Evolutionary conservation across 257 asterid species (phyloP).

Genomic region (Coffea eugenioides): DNA sequence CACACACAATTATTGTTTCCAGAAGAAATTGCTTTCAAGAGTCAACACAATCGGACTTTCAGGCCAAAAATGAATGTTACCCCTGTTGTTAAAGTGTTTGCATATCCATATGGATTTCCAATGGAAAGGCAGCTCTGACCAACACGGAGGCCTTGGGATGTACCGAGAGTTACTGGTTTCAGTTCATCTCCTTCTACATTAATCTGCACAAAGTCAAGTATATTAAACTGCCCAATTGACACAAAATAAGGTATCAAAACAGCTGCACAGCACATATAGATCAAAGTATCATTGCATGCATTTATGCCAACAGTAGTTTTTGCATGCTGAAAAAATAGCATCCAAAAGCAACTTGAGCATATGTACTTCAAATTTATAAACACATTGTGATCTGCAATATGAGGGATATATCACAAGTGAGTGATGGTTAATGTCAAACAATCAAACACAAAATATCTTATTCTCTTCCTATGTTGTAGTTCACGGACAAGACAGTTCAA

Average conservation of each 20-base stretch:
- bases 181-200: constrained; percentile 61
- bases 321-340: not conserved
- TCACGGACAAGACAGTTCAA: not conserved
- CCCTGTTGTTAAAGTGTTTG: constrained; percentile 89
- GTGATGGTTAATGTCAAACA: not conserved
- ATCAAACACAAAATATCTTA: not conserved
- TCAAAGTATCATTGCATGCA: no score
- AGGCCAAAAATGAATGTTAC: constrained; percentile 28
- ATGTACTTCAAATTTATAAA: not conserved
- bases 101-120: constrained; percentile 88
- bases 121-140: constrained; percentile 91
- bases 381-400: not conserved
- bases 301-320: not conserved
- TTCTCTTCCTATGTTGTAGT: not conserved
- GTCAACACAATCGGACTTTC: not conserved
- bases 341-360: not conserved
- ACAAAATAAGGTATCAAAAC: not conserved
- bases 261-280: not conserved
- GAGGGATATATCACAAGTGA: not conserved
- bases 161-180: constrained; percentile 62
- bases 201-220: constrained; percentile 44
- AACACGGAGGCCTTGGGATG: constrained; percentile 58
- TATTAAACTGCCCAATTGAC: not conserved
- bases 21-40: not conserved
- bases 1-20: not conserved